These are phyloP conservation scores for Aspergillus sclerotialis DNA, from an alignment of 2,329 filamentous ascomycete genomes.

Conservation along the genomic window DNA sequence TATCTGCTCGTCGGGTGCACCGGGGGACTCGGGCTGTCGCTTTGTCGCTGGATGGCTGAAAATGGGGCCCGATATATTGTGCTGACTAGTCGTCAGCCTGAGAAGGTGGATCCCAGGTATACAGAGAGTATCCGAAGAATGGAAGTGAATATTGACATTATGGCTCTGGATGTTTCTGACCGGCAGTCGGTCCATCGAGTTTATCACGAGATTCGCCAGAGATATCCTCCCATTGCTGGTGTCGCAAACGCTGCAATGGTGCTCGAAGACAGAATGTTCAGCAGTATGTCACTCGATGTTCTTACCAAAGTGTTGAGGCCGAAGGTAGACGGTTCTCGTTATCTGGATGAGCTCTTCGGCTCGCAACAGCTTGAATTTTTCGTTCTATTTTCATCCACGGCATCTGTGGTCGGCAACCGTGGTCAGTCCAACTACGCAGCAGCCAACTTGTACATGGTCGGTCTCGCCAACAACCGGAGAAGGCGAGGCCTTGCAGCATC, in stretches of 20 bases:
- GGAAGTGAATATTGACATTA: no score
- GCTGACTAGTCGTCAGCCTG: constrained; percentile 18
- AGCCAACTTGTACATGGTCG: constrained; percentile 6
- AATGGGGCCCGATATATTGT: constrained; percentile 16
- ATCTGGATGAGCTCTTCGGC: constrained; percentile 5
- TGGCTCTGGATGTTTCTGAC: no score
- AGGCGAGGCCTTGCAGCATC: constrained; percentile 6
- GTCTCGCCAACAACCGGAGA: constrained; percentile 2
- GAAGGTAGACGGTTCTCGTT: constrained; percentile 4
- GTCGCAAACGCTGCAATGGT: neutral
- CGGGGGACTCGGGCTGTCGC: constrained; percentile 16
- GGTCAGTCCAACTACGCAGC: constrained; percentile 10
- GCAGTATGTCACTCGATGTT: neutral
- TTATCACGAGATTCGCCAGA: neutral
- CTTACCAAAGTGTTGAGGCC: neutral
- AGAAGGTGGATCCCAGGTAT: no score
- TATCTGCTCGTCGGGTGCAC: constrained; percentile 20
- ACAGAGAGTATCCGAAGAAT: no score
- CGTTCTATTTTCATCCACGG: constrained; percentile 6
- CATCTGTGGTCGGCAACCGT: constrained; percentile 5
- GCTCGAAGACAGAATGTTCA: neutral
- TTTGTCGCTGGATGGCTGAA: constrained; percentile 18
- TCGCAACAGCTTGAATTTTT: constrained; percentile 8
- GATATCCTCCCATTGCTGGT: neutral
- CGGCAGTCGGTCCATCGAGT: neutral